Conservation (phyloP, 805 yeast species). For the Blastobotrys attinorum region DNA sequence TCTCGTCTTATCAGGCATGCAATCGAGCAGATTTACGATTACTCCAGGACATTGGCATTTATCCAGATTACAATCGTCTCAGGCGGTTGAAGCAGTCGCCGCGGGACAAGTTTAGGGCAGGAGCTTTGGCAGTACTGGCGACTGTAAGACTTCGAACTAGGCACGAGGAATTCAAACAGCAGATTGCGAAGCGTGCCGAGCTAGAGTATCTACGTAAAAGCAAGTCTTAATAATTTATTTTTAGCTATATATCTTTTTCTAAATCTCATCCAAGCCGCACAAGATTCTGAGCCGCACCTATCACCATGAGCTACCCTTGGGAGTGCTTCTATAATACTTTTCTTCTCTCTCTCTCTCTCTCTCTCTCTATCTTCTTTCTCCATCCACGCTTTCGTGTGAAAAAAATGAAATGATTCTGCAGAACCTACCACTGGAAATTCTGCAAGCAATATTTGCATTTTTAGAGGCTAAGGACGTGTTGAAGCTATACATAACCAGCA, state of each 20-base stretch:
- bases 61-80: constrained; percentile 19
- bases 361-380: neutral
- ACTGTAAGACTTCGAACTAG: constrained; percentile 23
- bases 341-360: no score
- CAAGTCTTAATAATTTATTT: neutral
- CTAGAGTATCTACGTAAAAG: neutral
- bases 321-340: no score
- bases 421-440: neutral
- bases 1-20: constrained; percentile 24
- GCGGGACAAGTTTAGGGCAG: constrained; percentile 19
- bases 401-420: neutral
- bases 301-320: no score
- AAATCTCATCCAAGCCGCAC: no score
- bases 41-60: constrained; percentile 24
- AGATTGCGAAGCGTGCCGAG: neutral
- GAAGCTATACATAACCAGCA: neutral
- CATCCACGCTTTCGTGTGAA: no score
- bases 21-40: constrained; percentile 24
- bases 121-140: constrained; percentile 25
- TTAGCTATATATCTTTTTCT: no score
- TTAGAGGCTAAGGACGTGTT: neutral
- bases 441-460: neutral
- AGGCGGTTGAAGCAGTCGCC: neutral
- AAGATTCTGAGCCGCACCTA: no score
- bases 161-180: constrained; percentile 4